Evolutionary conservation across 1,139 yeast species (phyloP).

Genomic region (Suhomyces bokatorum): DNA sequence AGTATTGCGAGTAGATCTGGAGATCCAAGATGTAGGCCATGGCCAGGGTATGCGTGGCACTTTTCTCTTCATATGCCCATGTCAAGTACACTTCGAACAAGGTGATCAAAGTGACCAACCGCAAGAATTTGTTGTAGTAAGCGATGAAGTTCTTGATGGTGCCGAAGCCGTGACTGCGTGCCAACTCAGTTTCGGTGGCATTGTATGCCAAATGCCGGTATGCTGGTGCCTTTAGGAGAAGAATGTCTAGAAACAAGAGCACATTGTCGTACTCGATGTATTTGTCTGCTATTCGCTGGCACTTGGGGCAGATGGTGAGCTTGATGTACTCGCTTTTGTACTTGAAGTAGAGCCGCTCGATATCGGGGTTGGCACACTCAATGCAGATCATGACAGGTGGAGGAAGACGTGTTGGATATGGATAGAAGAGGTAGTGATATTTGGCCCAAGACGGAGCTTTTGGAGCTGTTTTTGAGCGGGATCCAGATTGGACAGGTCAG

Average conservation of each 20-base stretch:
- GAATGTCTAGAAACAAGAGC: constrained; percentile 75
- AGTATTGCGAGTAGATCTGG: constrained; percentile 60
- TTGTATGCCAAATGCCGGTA: constrained; percentile 88
- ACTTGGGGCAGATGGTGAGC: constrained; percentile 72
- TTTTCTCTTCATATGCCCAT: constrained; percentile 89
- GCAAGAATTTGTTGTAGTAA: constrained; percentile 30
- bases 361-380: constrained; percentile 68
- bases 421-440: too few species aligned
- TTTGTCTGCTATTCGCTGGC: constrained; percentile 79
- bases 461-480: not conserved
- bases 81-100: constrained; percentile 88
- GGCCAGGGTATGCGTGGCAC: constrained; percentile 27
- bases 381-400: constrained; percentile 71
- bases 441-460: too few species aligned
- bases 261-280: constrained; percentile 91
- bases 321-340: constrained; percentile 81
- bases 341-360: constrained; percentile 62
- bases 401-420: too few species aligned
- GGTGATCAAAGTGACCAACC: constrained; percentile 64
- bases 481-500: not conserved
- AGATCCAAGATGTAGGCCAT: constrained; percentile 41
- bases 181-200: constrained; percentile 41
- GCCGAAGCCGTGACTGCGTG: constrained; percentile 12
- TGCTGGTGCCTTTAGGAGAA: constrained; percentile 84
- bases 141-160: constrained; percentile 1